These are phyloP conservation scores for Colletotrichum magnum DNA, from an alignment of 2,329 filamentous ascomycete genomes.

Conservation along the genomic window DNA sequence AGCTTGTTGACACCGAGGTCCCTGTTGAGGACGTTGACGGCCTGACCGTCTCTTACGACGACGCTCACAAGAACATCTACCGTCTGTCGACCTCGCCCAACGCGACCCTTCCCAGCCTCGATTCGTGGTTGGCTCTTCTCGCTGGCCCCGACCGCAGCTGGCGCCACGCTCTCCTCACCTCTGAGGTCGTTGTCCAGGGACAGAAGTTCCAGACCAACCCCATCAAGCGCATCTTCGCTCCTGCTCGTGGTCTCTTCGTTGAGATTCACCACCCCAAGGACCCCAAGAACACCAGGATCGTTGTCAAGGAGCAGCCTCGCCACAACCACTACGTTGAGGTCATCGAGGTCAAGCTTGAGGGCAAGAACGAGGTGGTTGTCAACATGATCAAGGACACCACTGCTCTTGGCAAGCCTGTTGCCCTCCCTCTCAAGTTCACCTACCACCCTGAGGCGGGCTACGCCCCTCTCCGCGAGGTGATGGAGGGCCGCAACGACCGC, in stretches of 20 bases:
- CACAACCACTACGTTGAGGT: slow-evolving; percentile 91
- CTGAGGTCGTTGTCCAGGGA: slow-evolving; percentile 94
- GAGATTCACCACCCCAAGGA: slow-evolving; percentile 89
- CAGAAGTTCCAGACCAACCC: slow-evolving; percentile 98
- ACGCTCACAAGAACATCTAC: slow-evolving; percentile 84
- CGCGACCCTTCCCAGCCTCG: slow-evolving; percentile 80
- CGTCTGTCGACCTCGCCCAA: slow-evolving; percentile 83
- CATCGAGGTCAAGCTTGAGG: slow-evolving; percentile 83
- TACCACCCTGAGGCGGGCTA: slow-evolving; percentile 97
- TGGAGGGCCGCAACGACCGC: slow-evolving; percentile 94
- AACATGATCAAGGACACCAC: slow-evolving; percentile 95
- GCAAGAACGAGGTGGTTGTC: slow-evolving; percentile 85
- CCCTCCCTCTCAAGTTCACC: slow-evolving; percentile 87
- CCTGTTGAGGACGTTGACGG: slow-evolving; percentile 84
- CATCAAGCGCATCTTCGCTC: slow-evolving; percentile 90
- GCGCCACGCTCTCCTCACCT: slow-evolving; percentile 94
- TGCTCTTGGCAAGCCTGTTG: slow-evolving; percentile 84
- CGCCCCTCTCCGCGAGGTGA: slow-evolving; percentile 96
- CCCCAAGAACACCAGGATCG: slow-evolving; percentile 85
- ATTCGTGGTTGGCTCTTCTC: slow-evolving; percentile 89
- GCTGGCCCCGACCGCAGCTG: slow-evolving; percentile 90
- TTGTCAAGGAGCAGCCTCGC: slow-evolving; percentile 87
- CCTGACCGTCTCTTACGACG: slow-evolving; percentile 86
- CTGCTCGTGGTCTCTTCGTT: slow-evolving; percentile 87
- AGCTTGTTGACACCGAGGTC: slow-evolving; percentile 79